Base-by-base conservation (phyloP, 2,329 filamentous ascomycete genomes). In the Rosellinia necatrix region DNA sequence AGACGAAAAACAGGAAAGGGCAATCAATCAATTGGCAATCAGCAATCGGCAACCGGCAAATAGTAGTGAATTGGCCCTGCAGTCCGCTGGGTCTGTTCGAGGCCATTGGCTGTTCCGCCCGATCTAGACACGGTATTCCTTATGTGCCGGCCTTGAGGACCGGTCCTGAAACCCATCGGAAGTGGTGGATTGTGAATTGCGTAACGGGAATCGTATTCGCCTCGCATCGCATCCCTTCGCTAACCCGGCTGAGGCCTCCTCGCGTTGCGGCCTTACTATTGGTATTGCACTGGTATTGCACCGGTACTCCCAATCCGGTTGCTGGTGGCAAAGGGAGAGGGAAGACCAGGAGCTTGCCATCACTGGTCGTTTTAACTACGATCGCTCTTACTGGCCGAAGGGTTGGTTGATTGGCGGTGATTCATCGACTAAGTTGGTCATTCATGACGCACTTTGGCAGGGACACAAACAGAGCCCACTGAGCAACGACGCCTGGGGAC, bases 141-240 rank as follows among this genome's bases (percentile, higher is more conserved):
- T n/a, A n/a, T n/a, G 12, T 15, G 19, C 17, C 25, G 42, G 21
- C 10, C 8, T 5, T 32, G 17, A 13, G 34, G 47, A 52, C 22
- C 34, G 19, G 49, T n/a, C 21, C 41, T 21, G 40, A 13, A 35
- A 48, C 38, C 35, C 35, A 15, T 22, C 41, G 27, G 24, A 52
- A 37, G 41, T 6, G 38, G 17, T 44, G 47, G 48, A 17, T 15
- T 9, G 35, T 29, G 25, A 42, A 56, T 34, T 48, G 37, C 54
- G 49, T 37, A 37, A 40, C 30, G 30, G 29, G 43, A 42, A 40
- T 40, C 54, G 44, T 57, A 57, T 57, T 53, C 54, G 54, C 53
- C 17, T 43, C n/a, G n/a, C n/a, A n/a, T n/a, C n/a, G n/a, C n/a
- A n/a, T n/a, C n/a, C 43, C 29, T 30, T 48, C 32, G 54, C 29